Evolutionary conservation across 805 yeast genomes (phyloP), one percentile per base, ranked within the genome.

Genomic region (Zygoascus bituminiphila): DNA sequence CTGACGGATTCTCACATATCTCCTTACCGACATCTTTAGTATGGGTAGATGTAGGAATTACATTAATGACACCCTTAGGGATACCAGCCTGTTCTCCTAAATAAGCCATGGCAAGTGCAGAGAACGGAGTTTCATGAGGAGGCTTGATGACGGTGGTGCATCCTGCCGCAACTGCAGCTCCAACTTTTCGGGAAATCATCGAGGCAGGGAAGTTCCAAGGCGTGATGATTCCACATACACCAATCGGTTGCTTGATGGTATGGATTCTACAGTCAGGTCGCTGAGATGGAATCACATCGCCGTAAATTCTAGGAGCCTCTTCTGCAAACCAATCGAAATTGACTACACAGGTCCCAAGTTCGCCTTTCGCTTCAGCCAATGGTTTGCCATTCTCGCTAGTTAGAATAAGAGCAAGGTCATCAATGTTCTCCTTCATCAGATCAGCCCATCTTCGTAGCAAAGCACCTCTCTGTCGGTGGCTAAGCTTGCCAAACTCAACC

Each of bases 241-340:
- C 94, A 44, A 84, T 70, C n/a, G 94, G 91, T 62, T 83, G 88
- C 56, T 78, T 76, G 51, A 78, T 55, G 4, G 87, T 71, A 47
- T 81, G 56, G 51, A 84, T 78, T 51, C 81, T 71, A 42, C 62
- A 59, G 22, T 67, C 55, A 1, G 75, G 62, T 51, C 67, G 69
- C 45, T 75, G 69, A 2, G 87, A 76, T n/a, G 76, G 74, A 47
- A 84, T 77, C 15, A 74, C 67, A 53, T 80, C 82, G n/a, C 91
- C 93, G 47, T 77, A 68, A 23, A 76, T 64, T 56, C 88, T 74
- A 36, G 88, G 84, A 6, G 91, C 91, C 44, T 59, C 59, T 63
- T 84, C 93, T 26, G 94, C 73, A 61, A 80, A 89, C 96, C 97
- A 89, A 61, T 87, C 88, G 63, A 86, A 84, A 65, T 84, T 88